Conservation (phyloP, 768 basidiomycete species). For the Calocybe gangraenosa region DNA sequence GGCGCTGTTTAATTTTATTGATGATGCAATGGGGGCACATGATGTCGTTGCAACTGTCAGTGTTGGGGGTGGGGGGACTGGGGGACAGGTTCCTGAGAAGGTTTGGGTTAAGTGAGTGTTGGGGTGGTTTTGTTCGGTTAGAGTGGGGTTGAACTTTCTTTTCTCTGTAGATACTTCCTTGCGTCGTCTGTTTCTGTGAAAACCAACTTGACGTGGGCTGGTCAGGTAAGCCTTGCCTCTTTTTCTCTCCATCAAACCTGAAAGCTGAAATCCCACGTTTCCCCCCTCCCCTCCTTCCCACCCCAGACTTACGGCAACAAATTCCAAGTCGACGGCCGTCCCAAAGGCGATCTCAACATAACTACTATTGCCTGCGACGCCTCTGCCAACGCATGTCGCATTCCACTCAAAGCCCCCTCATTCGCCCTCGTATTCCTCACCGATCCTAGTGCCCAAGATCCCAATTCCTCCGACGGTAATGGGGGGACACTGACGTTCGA, state of each 20-base stretch:
- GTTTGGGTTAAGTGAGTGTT: slow-evolving; percentile 49
- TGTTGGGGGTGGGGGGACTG: slow-evolving; percentile 39
- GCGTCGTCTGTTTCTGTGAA: slow-evolving; percentile 57
- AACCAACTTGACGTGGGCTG: slow-evolving; percentile 72
- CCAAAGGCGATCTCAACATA: slow-evolving; percentile 50
- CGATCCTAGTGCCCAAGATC: slow-evolving; percentile 28
- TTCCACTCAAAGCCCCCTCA: slow-evolving; percentile 66
- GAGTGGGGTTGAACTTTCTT: too few relatives aligned
- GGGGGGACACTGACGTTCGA: slow-evolving; percentile 41
- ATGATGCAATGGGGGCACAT: slow-evolving; percentile 52
- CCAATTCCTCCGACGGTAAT: slow-evolving; percentile 15
- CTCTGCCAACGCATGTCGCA: slow-evolving; percentile 45
- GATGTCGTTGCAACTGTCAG: slow-evolving; percentile 50
- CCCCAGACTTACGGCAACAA: slow-evolving; percentile 54
- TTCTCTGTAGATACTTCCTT: slow-evolving; percentile 42
- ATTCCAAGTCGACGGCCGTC: slow-evolving; percentile 66
- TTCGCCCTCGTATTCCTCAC: slow-evolving; percentile 75
- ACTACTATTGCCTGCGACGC: slow-evolving; percentile 59
- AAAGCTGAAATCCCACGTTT: too few relatives aligned
- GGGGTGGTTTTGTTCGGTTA: too few relatives aligned
- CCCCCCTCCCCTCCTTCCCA: too few relatives aligned
- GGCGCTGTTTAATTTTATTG: slow-evolving; percentile 70
- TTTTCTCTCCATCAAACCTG: neutral
- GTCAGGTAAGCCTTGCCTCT: slow-evolving; percentile 45
- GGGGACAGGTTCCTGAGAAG: too few relatives aligned